Evolutionary conservation across 768 basidiomycete genomes (phyloP).

Genomic region (Collybia sordida): DNA sequence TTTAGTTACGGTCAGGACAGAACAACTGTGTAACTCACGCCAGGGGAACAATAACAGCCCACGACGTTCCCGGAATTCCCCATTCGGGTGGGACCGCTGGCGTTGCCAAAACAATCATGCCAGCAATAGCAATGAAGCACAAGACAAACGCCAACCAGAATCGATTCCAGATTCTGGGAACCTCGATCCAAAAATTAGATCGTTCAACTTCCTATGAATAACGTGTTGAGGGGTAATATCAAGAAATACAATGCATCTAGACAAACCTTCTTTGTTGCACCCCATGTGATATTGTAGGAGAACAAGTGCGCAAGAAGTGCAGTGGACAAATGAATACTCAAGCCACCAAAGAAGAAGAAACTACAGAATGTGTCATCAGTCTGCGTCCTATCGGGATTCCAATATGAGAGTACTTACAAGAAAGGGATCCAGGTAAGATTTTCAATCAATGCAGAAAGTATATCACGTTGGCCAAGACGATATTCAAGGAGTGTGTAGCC

Average conservation of each 20-base stretch:
- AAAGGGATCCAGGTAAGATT: slow-evolving; percentile 69
- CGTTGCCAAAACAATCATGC: slow-evolving; percentile 57
- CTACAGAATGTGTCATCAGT: slow-evolving; percentile 28
- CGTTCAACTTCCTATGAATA: slow-evolving; percentile 74
- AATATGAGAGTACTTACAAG: slow-evolving; percentile 52
- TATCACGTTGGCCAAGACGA: slow-evolving; percentile 56
- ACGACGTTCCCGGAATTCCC: slow-evolving; percentile 58
- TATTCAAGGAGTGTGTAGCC: slow-evolving; percentile 71
- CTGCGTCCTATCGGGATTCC: background rate
- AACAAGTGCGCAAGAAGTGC: slow-evolving; percentile 70
- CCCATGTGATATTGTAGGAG: slow-evolving; percentile 79
- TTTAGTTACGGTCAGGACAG: slow-evolving; percentile 6
- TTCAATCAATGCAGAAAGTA: slow-evolving; percentile 52
- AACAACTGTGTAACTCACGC: slow-evolving; percentile 41
- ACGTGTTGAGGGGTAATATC: background rate
- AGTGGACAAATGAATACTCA: slow-evolving; percentile 67
- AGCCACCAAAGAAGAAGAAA: slow-evolving; percentile 79
- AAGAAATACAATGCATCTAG: background rate
- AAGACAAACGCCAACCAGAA: slow-evolving; percentile 68
- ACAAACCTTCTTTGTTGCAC: slow-evolving; percentile 64
- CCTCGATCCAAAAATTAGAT: slow-evolving; percentile 89
- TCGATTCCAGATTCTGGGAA: slow-evolving; percentile 79
- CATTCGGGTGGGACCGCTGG: slow-evolving; percentile 60
- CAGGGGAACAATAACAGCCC: slow-evolving; percentile 79
- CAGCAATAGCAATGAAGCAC: slow-evolving; percentile 47